A percentile compares a stretch with the other conserved stretches of the same genome.
Evolutionary conservation across 176 grass and related monocot genomes (phyloP).

Genomic region (Lolium multiflorum): DNA sequence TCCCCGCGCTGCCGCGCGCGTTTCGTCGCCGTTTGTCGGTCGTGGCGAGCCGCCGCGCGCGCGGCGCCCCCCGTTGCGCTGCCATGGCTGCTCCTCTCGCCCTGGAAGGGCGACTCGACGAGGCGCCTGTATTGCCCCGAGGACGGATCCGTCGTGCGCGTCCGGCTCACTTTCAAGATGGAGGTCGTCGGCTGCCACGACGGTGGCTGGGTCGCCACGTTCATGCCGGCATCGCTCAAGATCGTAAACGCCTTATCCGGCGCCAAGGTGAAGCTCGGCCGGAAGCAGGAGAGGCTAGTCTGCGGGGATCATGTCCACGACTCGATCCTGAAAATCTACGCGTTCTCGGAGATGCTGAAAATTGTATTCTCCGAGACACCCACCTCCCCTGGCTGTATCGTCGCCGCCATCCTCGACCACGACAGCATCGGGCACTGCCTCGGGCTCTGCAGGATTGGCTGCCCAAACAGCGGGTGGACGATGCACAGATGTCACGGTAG

Average conservation of each 20-base stretch:
- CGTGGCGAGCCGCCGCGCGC: neutral
- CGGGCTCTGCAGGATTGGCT: neutral
- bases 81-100: neutral
- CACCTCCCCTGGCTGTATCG: neutral
- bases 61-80: neutral
- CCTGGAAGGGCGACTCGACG: neutral
- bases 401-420: neutral
- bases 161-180: neutral
- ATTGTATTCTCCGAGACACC: neutral
- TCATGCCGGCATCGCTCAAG: neutral
- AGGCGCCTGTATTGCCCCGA: neutral
- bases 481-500: neutral
- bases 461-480: neutral
- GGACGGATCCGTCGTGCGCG: neutral
- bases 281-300: neutral
- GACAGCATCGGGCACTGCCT: neutral
- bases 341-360: neutral
- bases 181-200: neutral
- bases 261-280: neutral
- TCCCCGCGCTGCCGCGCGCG: neutral
- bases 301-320: neutral
- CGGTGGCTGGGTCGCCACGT: constrained; percentile 12
- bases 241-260: neutral
- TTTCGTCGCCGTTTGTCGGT: neutral
- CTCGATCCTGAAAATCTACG: neutral